phyloP scores from a whole-genome alignment of 2,329 filamentous ascomycete species.

The Colletotrichum abscissum region DNA sequence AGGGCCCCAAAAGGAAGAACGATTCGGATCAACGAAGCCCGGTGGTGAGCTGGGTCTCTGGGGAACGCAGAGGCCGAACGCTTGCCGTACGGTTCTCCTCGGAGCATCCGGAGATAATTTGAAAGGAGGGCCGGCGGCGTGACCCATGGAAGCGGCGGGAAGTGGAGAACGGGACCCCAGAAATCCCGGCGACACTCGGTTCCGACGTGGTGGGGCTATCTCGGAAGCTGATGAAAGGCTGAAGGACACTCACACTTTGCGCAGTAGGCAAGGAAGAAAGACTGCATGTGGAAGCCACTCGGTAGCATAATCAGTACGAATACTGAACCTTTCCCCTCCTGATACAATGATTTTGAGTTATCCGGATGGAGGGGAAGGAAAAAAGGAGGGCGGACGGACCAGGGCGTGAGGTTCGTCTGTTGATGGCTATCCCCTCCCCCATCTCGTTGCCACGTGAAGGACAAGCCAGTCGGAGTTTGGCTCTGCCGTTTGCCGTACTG shows the following conservation, averaged over 20 bases:
- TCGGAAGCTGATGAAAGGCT: not conserved
- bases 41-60: not conserved
- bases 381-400: slow-evolving; percentile 10
- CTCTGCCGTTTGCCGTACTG: not conserved
- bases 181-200: not conserved
- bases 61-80: not conserved
- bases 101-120: not conserved
- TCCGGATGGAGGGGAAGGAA: not conserved
- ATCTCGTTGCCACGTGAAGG: not conserved
- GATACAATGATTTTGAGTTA: not conserved
- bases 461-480: slow-evolving; percentile 9
- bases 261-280: not conserved
- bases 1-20: not conserved
- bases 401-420: slow-evolving; percentile 31
- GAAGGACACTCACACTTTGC: not conserved
- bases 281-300: not conserved
- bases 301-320: not conserved
- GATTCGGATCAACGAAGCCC: not conserved
- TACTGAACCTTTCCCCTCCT: too few species aligned
- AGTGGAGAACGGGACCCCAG: too few species aligned
- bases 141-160: too few species aligned
- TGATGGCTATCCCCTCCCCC: not conserved
- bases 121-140: not conserved
- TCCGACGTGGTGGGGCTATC: not conserved
- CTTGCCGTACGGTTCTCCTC: not conserved